phyloP scores from a whole-genome alignment of 106 monocot genomes.

The Gastrodia elata region DNA sequence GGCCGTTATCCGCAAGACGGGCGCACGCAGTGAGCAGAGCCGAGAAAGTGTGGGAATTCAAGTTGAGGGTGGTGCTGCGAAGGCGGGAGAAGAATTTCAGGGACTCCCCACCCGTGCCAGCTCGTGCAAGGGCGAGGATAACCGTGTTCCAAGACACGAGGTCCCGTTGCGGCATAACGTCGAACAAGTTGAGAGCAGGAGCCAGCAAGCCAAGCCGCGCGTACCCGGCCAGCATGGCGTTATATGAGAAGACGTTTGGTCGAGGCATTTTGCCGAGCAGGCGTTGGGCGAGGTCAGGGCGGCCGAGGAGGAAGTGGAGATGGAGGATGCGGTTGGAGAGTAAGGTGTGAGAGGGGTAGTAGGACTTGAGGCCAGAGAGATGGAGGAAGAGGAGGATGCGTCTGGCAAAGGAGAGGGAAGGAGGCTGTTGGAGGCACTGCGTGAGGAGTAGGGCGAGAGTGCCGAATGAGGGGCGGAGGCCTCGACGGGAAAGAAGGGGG shows the following conservation, averaged over 20 bases:
- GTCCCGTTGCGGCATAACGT: conserved; percentile 43
- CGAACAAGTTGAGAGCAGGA: conserved; percentile 36
- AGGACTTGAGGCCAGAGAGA: conserved; percentile 20
- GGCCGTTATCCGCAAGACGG: conserved; percentile 16
- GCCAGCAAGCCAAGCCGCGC: conserved; percentile 24
- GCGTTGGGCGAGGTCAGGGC: conserved; percentile 22
- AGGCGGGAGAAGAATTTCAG: conserved; percentile 35
- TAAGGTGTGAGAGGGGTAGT: conserved; percentile 15
- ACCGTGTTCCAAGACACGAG: conserved; percentile 71
- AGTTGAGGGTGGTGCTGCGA: conserved; percentile 18
- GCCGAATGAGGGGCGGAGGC: conserved; percentile 29
- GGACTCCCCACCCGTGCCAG: conserved; percentile 22
- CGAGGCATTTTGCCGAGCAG: conserved; percentile 59
- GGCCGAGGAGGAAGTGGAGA: conserved; percentile 30
- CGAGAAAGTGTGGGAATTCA: conserved; percentile 47
- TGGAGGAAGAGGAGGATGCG: conserved; percentile 37
- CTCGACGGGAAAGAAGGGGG: conserved; percentile 38
- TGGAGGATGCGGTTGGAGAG: conserved; percentile 49
- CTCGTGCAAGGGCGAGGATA: conserved; percentile 44
- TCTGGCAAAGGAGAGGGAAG: conserved; percentile 23
- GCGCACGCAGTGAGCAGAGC: conserved; percentile 47
- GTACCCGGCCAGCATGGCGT: conserved; percentile 73
- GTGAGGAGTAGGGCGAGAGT: conserved; percentile 42
- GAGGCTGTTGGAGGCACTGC: conserved; percentile 25
- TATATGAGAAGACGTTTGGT: conserved; percentile 52